A percentile compares a stretch with the other conserved stretches of the same genome.
phyloP scores from a whole-genome alignment of 2,329 filamentous ascomycete genomes.

The Exutisphaerella laricina region DNA sequence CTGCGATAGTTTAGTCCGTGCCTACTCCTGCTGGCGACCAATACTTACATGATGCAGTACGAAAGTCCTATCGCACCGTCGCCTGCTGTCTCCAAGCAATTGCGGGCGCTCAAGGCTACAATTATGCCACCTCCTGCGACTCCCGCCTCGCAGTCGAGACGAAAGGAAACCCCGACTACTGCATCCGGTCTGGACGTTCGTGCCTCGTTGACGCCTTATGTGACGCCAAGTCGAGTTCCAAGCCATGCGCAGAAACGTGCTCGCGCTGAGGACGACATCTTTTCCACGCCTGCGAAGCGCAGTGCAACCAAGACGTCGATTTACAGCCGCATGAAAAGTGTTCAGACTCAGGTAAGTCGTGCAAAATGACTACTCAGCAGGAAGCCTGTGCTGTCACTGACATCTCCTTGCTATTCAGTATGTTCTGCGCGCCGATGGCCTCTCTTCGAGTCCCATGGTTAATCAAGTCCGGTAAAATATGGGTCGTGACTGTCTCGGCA shows the following conservation, averaged over 20 bases:
- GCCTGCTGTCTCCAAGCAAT: neutral
- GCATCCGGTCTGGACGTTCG: neutral
- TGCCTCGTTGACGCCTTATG: neutral
- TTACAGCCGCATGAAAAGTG: neutral
- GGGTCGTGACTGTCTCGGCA: no score
- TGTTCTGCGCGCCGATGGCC: conserved; percentile 21
- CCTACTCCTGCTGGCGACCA: no score
- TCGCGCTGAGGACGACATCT: neutral
- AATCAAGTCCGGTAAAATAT: no score
- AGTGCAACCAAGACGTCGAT: neutral
- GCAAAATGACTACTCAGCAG: no score
- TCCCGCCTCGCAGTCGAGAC: neutral
- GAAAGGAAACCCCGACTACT: neutral
- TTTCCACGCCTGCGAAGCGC: neutral
- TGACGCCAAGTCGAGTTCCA: neutral
- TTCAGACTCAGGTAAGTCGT: conserved; percentile 1
- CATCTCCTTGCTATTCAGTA: no score
- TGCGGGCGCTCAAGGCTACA: neutral
- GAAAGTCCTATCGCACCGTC: neutral
- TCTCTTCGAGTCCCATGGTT: conserved; percentile 21
- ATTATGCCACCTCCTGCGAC: neutral
- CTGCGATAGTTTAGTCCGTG: no score
- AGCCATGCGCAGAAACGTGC: neutral
- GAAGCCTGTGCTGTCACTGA: no score
- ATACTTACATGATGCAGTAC: no score